Conservation (phyloP, 306 rosid genomes). For the Comarum palustre region DNA sequence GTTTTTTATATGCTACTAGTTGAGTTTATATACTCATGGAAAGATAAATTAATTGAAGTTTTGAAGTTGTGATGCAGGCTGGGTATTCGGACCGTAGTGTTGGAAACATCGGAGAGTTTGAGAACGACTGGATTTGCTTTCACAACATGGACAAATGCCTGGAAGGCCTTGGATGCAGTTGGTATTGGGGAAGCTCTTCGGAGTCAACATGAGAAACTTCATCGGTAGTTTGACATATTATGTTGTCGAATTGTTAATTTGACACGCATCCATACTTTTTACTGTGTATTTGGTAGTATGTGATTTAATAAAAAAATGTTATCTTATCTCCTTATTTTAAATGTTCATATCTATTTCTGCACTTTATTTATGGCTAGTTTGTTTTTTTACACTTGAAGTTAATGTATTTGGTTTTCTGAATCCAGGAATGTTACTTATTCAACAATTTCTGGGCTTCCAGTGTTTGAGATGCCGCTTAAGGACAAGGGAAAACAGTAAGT, state of each 20-base stretch:
- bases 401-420: background rate
- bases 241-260: no score
- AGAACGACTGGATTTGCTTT: conserved; percentile 68
- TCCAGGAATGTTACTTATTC: conserved; percentile 43
- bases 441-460: conserved; percentile 40
- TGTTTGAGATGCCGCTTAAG: conserved; percentile 24
- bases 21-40: background rate
- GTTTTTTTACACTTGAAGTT: background rate
- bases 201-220: no score
- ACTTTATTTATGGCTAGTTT: no score
- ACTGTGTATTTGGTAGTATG: no score
- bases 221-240: no score
- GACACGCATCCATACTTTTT: no score
- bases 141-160: conserved; percentile 57
- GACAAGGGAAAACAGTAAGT: conserved; percentile 34
- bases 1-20: no score
- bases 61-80: conserved; percentile 29
- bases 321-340: no score
- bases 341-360: no score
- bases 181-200: no score
- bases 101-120: conserved; percentile 56
- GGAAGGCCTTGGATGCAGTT: conserved; percentile 71
- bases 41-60: no score
- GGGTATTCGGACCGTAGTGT: conserved; percentile 59
- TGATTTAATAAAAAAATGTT: no score